Percentiles rank a stretch among this genome's conserved stretches.
phyloP scores from a whole-genome alignment of 176 grass and related monocot genomes.

The Ananas comosus region DNA sequence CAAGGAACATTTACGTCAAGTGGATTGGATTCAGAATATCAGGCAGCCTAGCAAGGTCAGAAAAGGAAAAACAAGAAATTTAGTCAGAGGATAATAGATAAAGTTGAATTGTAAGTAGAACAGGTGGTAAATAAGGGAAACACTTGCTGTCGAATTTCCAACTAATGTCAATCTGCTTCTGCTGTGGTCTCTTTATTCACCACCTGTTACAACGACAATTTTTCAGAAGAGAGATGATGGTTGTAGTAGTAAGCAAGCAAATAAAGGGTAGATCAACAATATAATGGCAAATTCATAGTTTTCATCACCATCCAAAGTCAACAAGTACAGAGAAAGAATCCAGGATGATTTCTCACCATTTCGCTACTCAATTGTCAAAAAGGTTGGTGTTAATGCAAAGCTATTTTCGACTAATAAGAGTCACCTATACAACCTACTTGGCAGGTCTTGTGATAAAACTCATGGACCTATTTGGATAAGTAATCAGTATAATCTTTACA shows the following conservation, averaged over 20 bases:
- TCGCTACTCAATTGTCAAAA: too few species aligned
- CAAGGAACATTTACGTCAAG: background rate
- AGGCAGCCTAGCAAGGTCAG: background rate
- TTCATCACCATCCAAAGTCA: background rate
- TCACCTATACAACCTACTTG: too few species aligned
- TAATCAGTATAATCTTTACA: too few species aligned
- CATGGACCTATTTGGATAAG: too few species aligned
- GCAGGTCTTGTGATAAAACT: too few species aligned
- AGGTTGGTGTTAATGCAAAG: too few species aligned
- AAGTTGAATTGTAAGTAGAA: background rate
- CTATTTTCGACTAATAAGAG: too few species aligned
- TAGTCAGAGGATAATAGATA: background rate
- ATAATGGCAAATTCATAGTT: background rate
- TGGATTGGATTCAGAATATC: background rate
- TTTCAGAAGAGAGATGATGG: background rate
- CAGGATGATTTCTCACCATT: background rate
- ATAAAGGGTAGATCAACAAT: background rate
- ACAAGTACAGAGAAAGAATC: background rate
- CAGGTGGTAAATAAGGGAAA: background rate
- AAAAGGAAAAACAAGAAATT: background rate
- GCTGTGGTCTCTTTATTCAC: constrained; percentile 18
- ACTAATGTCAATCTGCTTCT: constrained; percentile 18
- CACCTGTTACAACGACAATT: constrained; percentile 19
- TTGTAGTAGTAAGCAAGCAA: background rate
- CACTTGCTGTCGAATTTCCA: background rate